Conservation (phyloP, 2,329 filamentous ascomycete genomes). For the Tolypocladium sp. region DNA sequence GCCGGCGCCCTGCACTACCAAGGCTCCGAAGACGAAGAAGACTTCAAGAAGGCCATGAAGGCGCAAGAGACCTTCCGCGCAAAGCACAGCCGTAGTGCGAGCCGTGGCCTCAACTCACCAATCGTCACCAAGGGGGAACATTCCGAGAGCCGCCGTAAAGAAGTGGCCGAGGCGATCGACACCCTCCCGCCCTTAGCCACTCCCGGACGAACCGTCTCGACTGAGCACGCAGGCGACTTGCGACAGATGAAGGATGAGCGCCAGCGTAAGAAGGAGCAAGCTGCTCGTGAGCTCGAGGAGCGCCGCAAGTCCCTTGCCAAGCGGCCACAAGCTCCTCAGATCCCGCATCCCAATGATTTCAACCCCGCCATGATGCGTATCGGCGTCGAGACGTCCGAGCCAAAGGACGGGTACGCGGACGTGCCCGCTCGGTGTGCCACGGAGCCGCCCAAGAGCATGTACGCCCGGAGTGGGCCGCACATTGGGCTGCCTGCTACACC, state of each 20-base stretch:
- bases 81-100: constrained; percentile 43
- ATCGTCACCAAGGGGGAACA: constrained; percentile 23
- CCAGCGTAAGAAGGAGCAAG: constrained; percentile 60
- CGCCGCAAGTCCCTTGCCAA: constrained; percentile 75
- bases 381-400: constrained; percentile 33
- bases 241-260: constrained; percentile 49
- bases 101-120: constrained; percentile 29
- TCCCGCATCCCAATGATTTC: constrained; percentile 62
- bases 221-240: constrained; percentile 44
- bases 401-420: constrained; percentile 29
- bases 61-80: constrained; percentile 48
- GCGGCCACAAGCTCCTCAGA: constrained; percentile 68
- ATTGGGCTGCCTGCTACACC: constrained; percentile 86
- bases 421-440: constrained; percentile 54
- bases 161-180: constrained; percentile 20
- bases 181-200: constrained; percentile 18
- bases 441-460: constrained; percentile 48
- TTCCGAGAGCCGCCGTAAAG: constrained; percentile 28
- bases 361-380: constrained; percentile 14
- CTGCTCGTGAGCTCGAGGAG: constrained; percentile 80
- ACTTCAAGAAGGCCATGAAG: constrained; percentile 42
- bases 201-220: constrained; percentile 28
- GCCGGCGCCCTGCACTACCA: constrained; percentile 29
- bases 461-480: constrained; percentile 37
- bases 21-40: constrained; percentile 56